Evolutionary conservation across 805 yeast genomes (phyloP), one percentile per base, ranked within the genome.

Genomic region (Wickerhamomyces pijperi): DNA sequence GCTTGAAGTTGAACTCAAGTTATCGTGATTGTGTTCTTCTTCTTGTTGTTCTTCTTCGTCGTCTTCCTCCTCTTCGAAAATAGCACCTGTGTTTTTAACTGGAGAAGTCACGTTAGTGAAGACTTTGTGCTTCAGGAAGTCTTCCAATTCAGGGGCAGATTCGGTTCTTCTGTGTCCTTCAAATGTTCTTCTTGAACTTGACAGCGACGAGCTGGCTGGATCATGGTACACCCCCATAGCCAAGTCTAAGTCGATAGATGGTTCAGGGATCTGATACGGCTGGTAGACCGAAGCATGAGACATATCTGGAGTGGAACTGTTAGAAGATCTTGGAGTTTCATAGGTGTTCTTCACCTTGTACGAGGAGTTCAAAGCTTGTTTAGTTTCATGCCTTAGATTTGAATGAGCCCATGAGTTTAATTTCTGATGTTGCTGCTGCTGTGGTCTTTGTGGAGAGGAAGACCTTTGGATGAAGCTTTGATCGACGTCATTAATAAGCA

Each of bases 161-260:
- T 73, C 79, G 1, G 76, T 61, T 41, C 78, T 61, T 48, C 76
- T 62, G 50, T 73, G 78, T 5, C 57, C 45, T 36, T 50, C 43
- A 33, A 56, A 56, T 53, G 54, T 44, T n/a, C 45, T 53, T 42
- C 57, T 60, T 58, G 4, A 43, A 40, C 2, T 33, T 23, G 14
- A 5, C 17, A 4, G 39, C 38, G 12, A n/a, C n/a, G 39, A 46
- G 12, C 41, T 39, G 3, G 41, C 18, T 15, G 51, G 61, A 37
- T 58, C 56, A 38, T 54, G 51, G 36, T 47, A 48, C 15, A 64
- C 53, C 33, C 63, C 67, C 19, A 70, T 58, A 9, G 76, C 77
- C 21, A 69, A 68, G 44, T 75, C 80, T 36, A 75, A 53, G 45
- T 75, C 78, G 19, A 75, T 76, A 19, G 70, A 60, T 2, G 79